Conservation (phyloP, 257 asterid species). For the Capsicum rhomboideum region DNA sequence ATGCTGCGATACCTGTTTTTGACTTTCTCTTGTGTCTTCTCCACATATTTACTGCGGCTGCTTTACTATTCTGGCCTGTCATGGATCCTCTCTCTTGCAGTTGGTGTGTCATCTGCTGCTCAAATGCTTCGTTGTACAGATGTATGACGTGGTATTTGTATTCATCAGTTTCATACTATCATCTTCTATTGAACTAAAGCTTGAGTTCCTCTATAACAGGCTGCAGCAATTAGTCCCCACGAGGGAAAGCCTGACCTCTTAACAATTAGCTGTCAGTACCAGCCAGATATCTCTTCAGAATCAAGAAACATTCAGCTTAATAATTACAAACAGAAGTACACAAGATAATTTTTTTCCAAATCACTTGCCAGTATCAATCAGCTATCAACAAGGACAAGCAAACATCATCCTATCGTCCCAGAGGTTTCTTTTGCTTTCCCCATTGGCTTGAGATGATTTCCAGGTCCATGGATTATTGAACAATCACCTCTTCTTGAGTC, state of each 20-base stretch:
- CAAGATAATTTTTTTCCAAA: slow-evolving; percentile 48
- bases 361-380: slow-evolving; percentile 69
- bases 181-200: background rate
- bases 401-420: slow-evolving; percentile 40
- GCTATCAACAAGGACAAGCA: slow-evolving; percentile 40
- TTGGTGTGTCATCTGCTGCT: slow-evolving; percentile 80
- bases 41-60: slow-evolving; percentile 57
- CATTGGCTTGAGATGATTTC: slow-evolving; percentile 80
- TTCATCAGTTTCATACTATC: background rate
- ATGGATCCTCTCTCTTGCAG: slow-evolving; percentile 72
- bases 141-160: slow-evolving; percentile 28
- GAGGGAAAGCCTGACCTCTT: slow-evolving; percentile 82
- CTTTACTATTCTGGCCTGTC: slow-evolving; percentile 71
- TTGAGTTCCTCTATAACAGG: slow-evolving; percentile 18
- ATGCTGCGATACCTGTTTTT: slow-evolving; percentile 59
- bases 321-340: slow-evolving; percentile 60
- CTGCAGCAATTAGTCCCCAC: slow-evolving; percentile 34
- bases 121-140: slow-evolving; percentile 64
- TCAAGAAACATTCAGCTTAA: slow-evolving; percentile 60
- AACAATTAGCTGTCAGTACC: slow-evolving; percentile 50
- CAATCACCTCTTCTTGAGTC: background rate
- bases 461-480: background rate
- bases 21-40: slow-evolving; percentile 65
- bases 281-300: slow-evolving; percentile 48
- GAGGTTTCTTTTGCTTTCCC: slow-evolving; percentile 77